A percentile compares a stretch with the other conserved stretches of the same genome.
Evolutionary conservation across 2,329 filamentous ascomycete genomes (phyloP).

Genomic region (Aspergillus terreus): DNA sequence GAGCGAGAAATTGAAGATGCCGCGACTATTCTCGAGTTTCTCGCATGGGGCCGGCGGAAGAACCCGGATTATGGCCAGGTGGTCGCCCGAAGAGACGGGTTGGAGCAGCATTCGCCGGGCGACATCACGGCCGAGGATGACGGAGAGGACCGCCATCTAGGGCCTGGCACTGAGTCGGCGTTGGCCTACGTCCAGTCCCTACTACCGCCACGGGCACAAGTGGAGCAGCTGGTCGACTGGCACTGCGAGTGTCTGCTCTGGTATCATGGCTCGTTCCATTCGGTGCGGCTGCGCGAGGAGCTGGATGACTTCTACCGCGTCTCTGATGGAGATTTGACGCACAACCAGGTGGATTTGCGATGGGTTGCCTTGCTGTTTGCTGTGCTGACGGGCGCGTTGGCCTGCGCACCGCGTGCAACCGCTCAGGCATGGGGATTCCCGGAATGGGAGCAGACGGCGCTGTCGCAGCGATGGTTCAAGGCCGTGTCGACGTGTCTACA

Average conservation of each 20-base stretch:
- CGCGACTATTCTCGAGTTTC: conserved; percentile 47
- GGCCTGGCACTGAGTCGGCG: conserved; percentile 3
- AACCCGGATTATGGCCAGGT: conserved; percentile 30
- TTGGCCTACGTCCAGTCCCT: conserved; percentile 31
- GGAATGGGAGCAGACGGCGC: conserved; percentile 36
- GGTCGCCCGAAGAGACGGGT: conserved; percentile 13
- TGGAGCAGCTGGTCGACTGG: conserved; percentile 32
- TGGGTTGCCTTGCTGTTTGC: conserved; percentile 47
- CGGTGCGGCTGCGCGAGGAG: conserved; percentile 35
- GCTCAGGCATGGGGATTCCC: conserved; percentile 45
- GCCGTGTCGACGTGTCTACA: conserved; percentile 46
- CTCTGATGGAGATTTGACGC: conserved; percentile 27
- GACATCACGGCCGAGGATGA: conserved; percentile 14
- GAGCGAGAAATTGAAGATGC: conserved; percentile 34
- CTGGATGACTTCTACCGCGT: conserved; percentile 28
- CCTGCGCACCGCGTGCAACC: conserved; percentile 35
- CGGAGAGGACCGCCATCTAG: conserved; percentile 4
- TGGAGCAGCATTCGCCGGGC: conserved; percentile 19
- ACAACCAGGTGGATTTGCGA: conserved; percentile 37
- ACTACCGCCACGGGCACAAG: conserved; percentile 23
- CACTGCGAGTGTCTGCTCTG: conserved; percentile 38
- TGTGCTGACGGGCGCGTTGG: conserved; percentile 42
- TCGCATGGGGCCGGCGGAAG: conserved; percentile 48
- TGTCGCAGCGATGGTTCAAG: conserved; percentile 46
- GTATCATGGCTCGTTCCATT: conserved; percentile 39